Conservation (phyloP, 83 land plant species). For the Picea engelmannii region DNA sequence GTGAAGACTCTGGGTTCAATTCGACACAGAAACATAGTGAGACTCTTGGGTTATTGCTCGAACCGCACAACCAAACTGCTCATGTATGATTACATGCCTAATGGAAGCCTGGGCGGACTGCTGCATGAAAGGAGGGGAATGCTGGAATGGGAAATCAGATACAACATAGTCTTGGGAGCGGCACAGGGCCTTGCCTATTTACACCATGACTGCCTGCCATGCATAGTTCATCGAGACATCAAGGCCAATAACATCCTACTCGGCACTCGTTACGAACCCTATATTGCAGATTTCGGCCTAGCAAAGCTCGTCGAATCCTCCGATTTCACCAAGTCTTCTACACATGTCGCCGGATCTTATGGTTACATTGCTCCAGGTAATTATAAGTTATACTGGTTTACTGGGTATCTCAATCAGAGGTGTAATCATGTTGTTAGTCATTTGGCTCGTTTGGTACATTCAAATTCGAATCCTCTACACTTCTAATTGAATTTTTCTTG, state of each 20-base stretch:
- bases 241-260: conserved; percentile 89
- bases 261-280: conserved; percentile 63
- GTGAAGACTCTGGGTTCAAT: conserved; percentile 72
- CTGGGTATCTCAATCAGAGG: too few relatives aligned
- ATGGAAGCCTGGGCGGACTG: conserved; percentile 78
- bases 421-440: too few relatives aligned
- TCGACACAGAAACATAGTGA: conserved; percentile 79
- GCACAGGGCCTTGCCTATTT: conserved; percentile 84
- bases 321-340: conserved; percentile 15
- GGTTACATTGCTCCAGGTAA: conserved; percentile 95
- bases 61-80: conserved; percentile 60
- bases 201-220: conserved; percentile 90
- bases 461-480: conserved; percentile 4
- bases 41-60: conserved; percentile 78
- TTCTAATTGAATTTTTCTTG: not conserved
- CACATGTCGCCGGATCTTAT: conserved; percentile 79
- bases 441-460: not conserved
- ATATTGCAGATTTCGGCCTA: conserved; percentile 83
- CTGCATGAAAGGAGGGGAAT: conserved; percentile 59
- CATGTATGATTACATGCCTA: too few relatives aligned
- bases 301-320: conserved; percentile 39
- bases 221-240: conserved; percentile 85
- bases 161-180: conserved; percentile 73
- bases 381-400: not conserved
- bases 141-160: conserved; percentile 77